phyloP scores from a whole-genome alignment of 192 early-diverging fungal species.

The Backusella mclennaniae region DNA sequence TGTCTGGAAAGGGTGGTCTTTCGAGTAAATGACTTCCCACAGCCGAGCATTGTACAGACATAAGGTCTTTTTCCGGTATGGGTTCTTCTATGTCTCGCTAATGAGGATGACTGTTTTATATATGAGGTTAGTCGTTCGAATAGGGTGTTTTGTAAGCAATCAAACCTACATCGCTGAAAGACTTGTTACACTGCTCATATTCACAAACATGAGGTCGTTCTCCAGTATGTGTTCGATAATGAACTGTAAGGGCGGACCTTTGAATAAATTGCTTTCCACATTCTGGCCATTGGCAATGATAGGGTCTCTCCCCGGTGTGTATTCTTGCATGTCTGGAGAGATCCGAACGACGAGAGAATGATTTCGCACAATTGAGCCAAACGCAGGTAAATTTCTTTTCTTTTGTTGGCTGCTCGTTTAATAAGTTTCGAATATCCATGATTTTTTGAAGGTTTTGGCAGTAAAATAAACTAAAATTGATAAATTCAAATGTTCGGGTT shows the following conservation, averaged over 20 bases:
- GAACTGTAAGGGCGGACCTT: constrained; percentile 72
- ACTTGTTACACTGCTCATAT: constrained; percentile 64
- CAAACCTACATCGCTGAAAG: constrained; percentile 58
- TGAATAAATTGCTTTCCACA: constrained; percentile 81
- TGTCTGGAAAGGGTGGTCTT: constrained; percentile 59
- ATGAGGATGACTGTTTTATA: constrained; percentile 52
- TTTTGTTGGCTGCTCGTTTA: constrained; percentile 8
- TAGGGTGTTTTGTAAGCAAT: not conserved
- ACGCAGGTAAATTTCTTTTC: constrained; percentile 49
- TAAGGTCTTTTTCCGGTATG: constrained; percentile 73
- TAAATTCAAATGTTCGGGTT: not conserved
- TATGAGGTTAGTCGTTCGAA: not conserved
- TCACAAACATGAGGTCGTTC: constrained; percentile 65
- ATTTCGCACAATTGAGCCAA: constrained; percentile 63
- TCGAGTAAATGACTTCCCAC: constrained; percentile 66
- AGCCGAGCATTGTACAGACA: constrained; percentile 57
- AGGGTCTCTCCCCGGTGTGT: constrained; percentile 73
- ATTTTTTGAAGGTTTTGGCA: not conserved
- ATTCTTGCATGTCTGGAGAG: constrained; percentile 69
- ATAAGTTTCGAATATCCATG: constrained; percentile 21
- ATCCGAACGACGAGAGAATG: constrained; percentile 69
- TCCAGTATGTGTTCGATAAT: constrained; percentile 72
- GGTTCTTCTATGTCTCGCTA: constrained; percentile 66
- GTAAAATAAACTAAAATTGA: not conserved
- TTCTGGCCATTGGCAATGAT: constrained; percentile 56